These are phyloP conservation scores for Diaporthe caulivora DNA, from an alignment of 2,329 filamentous ascomycete species.

Conservation along the genomic window DNA sequence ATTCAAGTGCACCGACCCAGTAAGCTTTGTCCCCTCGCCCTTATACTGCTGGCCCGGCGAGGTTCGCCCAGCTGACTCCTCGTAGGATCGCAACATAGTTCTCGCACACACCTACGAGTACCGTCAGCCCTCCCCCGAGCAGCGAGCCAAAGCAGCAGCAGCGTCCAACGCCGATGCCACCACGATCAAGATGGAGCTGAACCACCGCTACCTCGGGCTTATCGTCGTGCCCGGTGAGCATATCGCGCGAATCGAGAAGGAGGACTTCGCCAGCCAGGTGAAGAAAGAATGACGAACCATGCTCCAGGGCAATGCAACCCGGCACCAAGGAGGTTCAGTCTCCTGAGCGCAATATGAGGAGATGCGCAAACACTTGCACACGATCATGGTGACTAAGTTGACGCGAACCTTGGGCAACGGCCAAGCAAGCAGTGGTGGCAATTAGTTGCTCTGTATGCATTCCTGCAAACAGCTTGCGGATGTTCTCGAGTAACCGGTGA, in stretches of 20 bases:
- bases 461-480: not conserved
- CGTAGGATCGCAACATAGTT: slow-evolving; percentile 88
- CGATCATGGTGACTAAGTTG: not conserved
- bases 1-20: slow-evolving; percentile 95
- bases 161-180: slow-evolving; percentile 51
- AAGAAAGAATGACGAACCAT: slow-evolving; percentile 38
- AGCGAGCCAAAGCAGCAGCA: slow-evolving; percentile 56
- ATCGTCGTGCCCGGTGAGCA: slow-evolving; percentile 90
- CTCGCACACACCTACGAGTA: slow-evolving; percentile 91
- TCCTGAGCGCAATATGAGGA: not conserved
- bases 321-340: not conserved
- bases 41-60: not conserved
- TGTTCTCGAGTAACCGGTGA: not conserved
- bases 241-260: slow-evolving; percentile 88
- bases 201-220: slow-evolving; percentile 86
- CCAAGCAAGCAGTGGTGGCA: not conserved
- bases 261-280: slow-evolving; percentile 76
- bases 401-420: not conserved
- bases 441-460: not conserved
- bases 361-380: not conserved
- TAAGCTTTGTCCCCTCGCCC: slow-evolving; percentile 56
- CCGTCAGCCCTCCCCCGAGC: slow-evolving; percentile 74
- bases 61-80: not conserved
- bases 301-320: not conserved
- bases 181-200: slow-evolving; percentile 77